Base-by-base conservation (phyloP, 164 flowering plant genomes). In the Euptelea pleiosperma region DNA sequence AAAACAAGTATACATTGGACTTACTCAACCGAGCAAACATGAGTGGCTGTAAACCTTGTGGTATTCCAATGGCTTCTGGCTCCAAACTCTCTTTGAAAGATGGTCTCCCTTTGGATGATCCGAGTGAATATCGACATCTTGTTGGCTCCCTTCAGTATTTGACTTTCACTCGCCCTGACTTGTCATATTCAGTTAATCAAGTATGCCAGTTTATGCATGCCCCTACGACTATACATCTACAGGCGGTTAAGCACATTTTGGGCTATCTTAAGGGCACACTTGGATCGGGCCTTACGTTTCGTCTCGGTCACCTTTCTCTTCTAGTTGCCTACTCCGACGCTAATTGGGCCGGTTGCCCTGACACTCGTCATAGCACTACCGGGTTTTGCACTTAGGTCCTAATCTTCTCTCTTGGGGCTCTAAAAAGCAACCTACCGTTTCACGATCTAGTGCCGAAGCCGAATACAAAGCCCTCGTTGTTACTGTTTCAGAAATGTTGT, bases 171-270 rank as follows among this genome's bases (percentile, higher is more conserved):
- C 28, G 28, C 14, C 51, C 15, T 7, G 51, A 24, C 51, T 47
- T 25, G 51, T 47, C 16, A 1, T 25, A 14, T 15, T 47, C 28
- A 22, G n/a, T 47, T 24, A 47, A 47, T 15, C 51, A 47, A 47
- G 51, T 47, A 19, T 14, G 26, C 21, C 33, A 26, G 28, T 47
- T 47, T 28, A 25, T 22, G 51, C 51, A 47, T 47, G 51, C 51
- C 51, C 7, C 51, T 47, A 47, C 6, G 5, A 47, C 29, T 10
- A 28, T 19, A 24, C 51, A 47, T 22, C 28, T n/a, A 0, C 12
- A 19, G 7, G 51, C 29, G 0, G n/a, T 47, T 10, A 21, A 47
- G 12, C 28, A 15, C n/a, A 25, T 47, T 12, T 4, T 47, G 11
- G 1, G 33, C 14, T 47, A 47, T 12, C 28, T 22, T 8, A 47